A percentile compares a stretch with the other conserved stretches of the same genome.
These are phyloP conservation scores for Plasmodium blacklocki DNA, from an alignment of 169 alveolate genomes.

Conservation along the genomic window DNA sequence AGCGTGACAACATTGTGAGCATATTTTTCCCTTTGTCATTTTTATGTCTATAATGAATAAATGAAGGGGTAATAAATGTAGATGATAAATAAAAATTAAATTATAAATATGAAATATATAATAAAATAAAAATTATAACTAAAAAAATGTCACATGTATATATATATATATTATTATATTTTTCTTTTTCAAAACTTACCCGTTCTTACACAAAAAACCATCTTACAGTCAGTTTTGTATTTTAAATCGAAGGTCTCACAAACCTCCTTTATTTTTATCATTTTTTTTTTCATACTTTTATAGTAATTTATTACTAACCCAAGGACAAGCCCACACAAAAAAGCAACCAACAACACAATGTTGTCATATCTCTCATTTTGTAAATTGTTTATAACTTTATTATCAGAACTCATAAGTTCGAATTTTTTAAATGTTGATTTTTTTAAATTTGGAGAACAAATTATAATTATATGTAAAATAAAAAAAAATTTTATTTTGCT, in stretches of 20 bases:
- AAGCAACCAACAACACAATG: background rate
- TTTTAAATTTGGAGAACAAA: background rate
- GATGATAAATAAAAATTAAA: background rate
- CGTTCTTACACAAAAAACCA: slow-evolving; percentile 77
- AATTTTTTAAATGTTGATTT: background rate
- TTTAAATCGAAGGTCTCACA: slow-evolving; percentile 12
- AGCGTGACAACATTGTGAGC: slow-evolving; percentile 96
- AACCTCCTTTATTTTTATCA: slow-evolving; percentile 16
- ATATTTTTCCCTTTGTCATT: slow-evolving; percentile 95
- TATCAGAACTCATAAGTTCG: slow-evolving; percentile 19
- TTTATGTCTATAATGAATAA: slow-evolving; percentile 84
- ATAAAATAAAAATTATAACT: slow-evolving; percentile 2
- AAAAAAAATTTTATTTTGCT: background rate
- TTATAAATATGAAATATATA: background rate
- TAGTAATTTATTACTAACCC: slow-evolving; percentile 44
- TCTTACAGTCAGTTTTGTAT: slow-evolving; percentile 51
- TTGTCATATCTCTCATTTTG: slow-evolving; percentile 22
- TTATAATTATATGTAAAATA: background rate
- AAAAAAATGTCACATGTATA: background rate
- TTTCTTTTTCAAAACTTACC: slow-evolving; percentile 18
- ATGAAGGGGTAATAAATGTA: background rate
- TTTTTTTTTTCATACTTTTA: slow-evolving; percentile 17
- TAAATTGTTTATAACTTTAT: slow-evolving; percentile 4
- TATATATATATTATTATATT: background rate
- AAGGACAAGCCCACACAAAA: slow-evolving; percentile 56